phyloP scores from a whole-genome alignment of 2,329 filamentous ascomycete genomes.

The Cryphonectria japonica region DNA sequence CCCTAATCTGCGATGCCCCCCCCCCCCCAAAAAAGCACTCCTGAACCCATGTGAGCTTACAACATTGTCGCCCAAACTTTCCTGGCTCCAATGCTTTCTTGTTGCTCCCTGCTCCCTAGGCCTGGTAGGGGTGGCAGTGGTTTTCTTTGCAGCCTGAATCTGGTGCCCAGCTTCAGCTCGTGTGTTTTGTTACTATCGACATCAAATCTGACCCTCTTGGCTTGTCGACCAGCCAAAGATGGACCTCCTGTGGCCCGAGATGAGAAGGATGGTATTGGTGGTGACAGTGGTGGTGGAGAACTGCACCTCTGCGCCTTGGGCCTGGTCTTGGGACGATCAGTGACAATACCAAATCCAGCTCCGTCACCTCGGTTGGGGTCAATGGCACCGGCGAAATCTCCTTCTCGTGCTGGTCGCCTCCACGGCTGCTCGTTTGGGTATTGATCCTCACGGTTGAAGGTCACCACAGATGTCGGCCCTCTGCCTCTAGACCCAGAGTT shows the following conservation, averaged over 20 bases:
- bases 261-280: not conserved
- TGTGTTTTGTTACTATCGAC: not conserved
- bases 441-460: not conserved
- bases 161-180: slow-evolving; percentile 3
- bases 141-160: slow-evolving; percentile 18
- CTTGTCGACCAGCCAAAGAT: not conserved
- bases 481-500: not conserved
- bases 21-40: slow-evolving; percentile 7
- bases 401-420: slow-evolving; percentile 24
- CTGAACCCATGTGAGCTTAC: slow-evolving; percentile 16
- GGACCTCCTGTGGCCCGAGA: not conserved
- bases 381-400: slow-evolving; percentile 26
- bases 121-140: slow-evolving; percentile 26
- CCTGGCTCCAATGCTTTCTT: slow-evolving; percentile 10
- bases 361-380: slow-evolving; percentile 26
- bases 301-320: not conserved
- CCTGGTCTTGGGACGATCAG: not conserved
- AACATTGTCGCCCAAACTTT: slow-evolving; percentile 28
- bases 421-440: slow-evolving; percentile 27
- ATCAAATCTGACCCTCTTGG: not conserved
- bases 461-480: slow-evolving; percentile 1
- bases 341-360: slow-evolving; percentile 25
- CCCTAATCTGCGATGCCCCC: not conserved
- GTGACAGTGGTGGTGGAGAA: not conserved
- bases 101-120: slow-evolving; percentile 19